Evolutionary conservation across 2,329 filamentous ascomycete genomes (phyloP).

Genomic region (Graphium sp.): DNA sequence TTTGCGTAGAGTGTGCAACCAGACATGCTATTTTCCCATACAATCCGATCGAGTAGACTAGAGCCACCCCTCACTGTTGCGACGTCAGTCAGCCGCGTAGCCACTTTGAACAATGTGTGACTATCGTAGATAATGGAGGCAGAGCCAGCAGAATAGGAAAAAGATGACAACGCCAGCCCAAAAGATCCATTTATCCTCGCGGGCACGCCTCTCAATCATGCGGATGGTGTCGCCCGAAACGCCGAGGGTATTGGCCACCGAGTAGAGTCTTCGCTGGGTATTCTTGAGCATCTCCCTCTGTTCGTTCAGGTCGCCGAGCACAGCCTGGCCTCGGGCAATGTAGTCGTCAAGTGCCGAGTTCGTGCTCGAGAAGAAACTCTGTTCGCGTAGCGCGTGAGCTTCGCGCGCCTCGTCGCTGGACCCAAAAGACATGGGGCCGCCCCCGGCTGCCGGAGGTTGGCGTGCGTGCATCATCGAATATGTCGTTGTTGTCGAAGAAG

Average conservation of each 20-base stretch:
- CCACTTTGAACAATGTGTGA: too few relatives aligned
- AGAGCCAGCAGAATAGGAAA: constrained; percentile 81
- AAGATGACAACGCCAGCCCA: constrained; percentile 74
- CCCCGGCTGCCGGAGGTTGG: neutral
- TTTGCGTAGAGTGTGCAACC: too few relatives aligned
- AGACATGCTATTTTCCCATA: too few relatives aligned
- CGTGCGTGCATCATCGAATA: neutral
- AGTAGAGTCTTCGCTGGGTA: constrained; percentile 81
- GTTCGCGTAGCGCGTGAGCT: constrained; percentile 72
- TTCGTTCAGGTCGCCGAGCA: constrained; percentile 72
- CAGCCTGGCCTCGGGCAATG: constrained; percentile 75
- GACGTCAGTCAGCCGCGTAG: too few relatives aligned
- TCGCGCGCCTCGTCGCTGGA: constrained; percentile 55
- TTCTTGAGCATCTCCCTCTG: constrained; percentile 92
- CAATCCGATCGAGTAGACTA: too few relatives aligned
- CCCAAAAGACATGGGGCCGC: constrained; percentile 25
- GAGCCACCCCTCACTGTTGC: too few relatives aligned
- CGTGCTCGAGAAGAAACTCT: constrained; percentile 70
- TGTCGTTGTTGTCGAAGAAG: neutral
- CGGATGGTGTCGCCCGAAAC: constrained; percentile 92
- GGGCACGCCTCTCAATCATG: constrained; percentile 83
- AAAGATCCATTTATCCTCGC: constrained; percentile 98
- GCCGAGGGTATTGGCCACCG: constrained; percentile 82
- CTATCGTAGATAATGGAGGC: constrained; percentile 72
- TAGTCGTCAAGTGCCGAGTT: constrained; percentile 86